Evolutionary conservation across 257 asterid species (phyloP).

Genomic region (Cynanchum wilfordii): DNA sequence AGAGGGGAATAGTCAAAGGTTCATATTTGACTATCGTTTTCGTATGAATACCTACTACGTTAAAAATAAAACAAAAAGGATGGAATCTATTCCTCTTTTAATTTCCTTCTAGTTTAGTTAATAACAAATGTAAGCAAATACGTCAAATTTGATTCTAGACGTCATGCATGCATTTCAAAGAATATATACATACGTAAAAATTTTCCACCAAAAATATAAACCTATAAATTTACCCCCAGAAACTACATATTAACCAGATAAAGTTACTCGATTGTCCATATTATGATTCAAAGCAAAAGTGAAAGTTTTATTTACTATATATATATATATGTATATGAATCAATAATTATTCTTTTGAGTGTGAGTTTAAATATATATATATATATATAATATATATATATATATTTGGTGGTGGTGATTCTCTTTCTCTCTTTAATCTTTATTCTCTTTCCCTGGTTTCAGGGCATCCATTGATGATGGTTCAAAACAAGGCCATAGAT

Average conservation of each 20-base stretch:
- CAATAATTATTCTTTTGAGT: conserved; percentile 6
- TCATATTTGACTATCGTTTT: conserved; percentile 61
- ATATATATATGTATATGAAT: background rate
- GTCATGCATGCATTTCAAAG: conserved; percentile 10
- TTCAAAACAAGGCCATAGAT: conserved; percentile 46
- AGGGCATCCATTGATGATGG: conserved; percentile 34
- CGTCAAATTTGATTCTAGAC: conserved; percentile 30
- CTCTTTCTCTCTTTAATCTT: background rate
- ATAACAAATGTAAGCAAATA: conserved; percentile 14
- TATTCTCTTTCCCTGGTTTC: conserved; percentile 26
- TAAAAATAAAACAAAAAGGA: conserved; percentile 22
- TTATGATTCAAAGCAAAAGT: background rate
- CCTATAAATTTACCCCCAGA: too few species aligned
- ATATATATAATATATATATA: too few species aligned
- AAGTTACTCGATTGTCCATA: background rate
- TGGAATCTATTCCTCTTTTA: conserved; percentile 18
- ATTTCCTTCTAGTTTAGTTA: conserved; percentile 4
- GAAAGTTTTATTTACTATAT: background rate
- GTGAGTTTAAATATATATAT: conserved; percentile 4
- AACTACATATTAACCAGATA: background rate
- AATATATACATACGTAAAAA: too few species aligned
- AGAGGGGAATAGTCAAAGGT: conserved; percentile 31
- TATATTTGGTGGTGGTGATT: background rate
- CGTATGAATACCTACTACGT: conserved; percentile 46
- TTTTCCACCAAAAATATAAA: too few species aligned